phyloP scores from a whole-genome alignment of 805 yeast genomes.

The Kazachstania viticola region DNA sequence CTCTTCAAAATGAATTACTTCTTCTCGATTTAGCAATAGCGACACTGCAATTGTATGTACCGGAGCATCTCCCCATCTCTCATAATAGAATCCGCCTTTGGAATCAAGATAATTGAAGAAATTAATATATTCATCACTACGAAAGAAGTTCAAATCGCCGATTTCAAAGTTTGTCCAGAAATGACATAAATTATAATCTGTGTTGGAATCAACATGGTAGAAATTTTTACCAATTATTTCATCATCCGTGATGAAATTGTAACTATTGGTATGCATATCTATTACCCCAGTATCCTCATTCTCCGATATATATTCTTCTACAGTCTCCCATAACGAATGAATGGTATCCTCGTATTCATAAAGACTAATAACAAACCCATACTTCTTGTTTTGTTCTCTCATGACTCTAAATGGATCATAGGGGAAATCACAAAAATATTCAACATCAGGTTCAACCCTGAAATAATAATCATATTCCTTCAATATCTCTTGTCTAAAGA shows the following conservation, averaged over 20 bases:
- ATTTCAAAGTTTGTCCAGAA: constrained; percentile 85
- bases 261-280: constrained; percentile 24
- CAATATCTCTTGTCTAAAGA: constrained; percentile 67
- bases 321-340: constrained; percentile 69
- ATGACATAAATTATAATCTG: constrained; percentile 69
- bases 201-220: constrained; percentile 33
- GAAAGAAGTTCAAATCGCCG: constrained; percentile 58
- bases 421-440: constrained; percentile 72
- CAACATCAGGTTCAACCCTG: constrained; percentile 90
- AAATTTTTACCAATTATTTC: constrained; percentile 33
- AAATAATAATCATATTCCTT: constrained; percentile 78
- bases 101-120: constrained; percentile 55
- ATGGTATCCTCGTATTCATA: constrained; percentile 79
- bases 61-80: constrained; percentile 95
- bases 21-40: constrained; percentile 43
- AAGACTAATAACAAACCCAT: constrained; percentile 78
- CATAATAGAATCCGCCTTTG: constrained; percentile 71
- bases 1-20: constrained; percentile 70
- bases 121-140: constrained; percentile 48
- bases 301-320: constrained; percentile 47
- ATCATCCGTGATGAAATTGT: constrained; percentile 39
- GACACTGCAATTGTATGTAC: constrained; percentile 67
- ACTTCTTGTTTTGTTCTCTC: constrained; percentile 65
- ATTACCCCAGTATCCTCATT: constrained; percentile 40
- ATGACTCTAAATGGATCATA: constrained; percentile 79